Percentiles rank a stretch among this genome's conserved stretches.
These are phyloP conservation scores for Setaria italica DNA, from an alignment of 202 grass and related monocot genomes.

Conservation along the genomic window DNA sequence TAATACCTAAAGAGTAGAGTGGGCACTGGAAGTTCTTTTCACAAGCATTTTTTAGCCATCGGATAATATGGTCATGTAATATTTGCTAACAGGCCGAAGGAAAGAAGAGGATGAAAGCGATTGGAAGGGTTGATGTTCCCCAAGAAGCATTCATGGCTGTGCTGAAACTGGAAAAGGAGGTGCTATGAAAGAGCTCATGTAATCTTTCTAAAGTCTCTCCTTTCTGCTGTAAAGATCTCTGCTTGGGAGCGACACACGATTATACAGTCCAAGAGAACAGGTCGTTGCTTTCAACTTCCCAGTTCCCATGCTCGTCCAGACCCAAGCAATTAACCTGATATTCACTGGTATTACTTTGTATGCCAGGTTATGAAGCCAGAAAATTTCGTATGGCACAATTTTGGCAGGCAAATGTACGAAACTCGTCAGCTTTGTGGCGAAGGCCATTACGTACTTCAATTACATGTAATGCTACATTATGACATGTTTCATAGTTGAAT, in stretches of 20 bases:
- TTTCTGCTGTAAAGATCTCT: slow-evolving; percentile 19
- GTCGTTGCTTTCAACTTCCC: slow-evolving; percentile 6
- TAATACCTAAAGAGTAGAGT: not conserved
- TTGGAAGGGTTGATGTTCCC: slow-evolving; percentile 94
- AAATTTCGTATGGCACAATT: not conserved
- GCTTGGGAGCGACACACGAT: not conserved
- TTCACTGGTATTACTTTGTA: not conserved
- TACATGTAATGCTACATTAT: slow-evolving; percentile 2
- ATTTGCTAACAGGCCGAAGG: slow-evolving; percentile 79
- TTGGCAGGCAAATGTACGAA: not conserved
- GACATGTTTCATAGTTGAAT: not conserved
- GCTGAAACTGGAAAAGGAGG: slow-evolving; percentile 93
- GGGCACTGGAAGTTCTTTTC: slow-evolving; percentile 6
- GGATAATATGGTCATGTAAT: slow-evolving; percentile 8
- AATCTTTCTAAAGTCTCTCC: not conserved
- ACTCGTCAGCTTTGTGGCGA: not conserved
- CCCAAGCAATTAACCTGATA: slow-evolving; percentile 15
- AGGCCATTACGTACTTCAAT: not conserved
- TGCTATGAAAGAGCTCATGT: slow-evolving; percentile 54
- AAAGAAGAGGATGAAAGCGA: slow-evolving; percentile 99
- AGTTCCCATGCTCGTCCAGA: not conserved
- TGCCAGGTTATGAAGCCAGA: slow-evolving; percentile 18
- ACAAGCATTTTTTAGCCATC: not conserved
- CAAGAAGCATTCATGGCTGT: slow-evolving; percentile 99
- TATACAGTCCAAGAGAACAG: slow-evolving; percentile 20